phyloP scores from a whole-genome alignment of 2,329 filamentous ascomycete species.

The Zymoseptoria passerinii region DNA sequence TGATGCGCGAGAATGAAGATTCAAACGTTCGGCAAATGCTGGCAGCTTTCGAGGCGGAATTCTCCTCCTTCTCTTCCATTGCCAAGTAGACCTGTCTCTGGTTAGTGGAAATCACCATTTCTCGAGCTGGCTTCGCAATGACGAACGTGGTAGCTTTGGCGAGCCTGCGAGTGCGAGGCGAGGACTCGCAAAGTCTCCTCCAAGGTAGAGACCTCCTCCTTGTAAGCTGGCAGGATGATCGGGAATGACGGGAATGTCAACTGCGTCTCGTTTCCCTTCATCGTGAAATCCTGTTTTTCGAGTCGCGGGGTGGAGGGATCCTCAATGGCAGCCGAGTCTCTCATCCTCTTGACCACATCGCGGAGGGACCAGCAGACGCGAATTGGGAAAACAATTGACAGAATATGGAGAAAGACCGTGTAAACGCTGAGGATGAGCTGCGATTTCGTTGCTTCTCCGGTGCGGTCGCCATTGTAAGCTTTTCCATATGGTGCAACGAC shows the following conservation, averaged over 20 bases:
- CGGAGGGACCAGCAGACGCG: slow-evolving; percentile 55
- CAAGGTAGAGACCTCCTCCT: slow-evolving; percentile 61
- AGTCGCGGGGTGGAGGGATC: slow-evolving; percentile 2
- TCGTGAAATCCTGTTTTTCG: slow-evolving; percentile 2
- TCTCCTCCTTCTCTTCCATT: slow-evolving; percentile 62
- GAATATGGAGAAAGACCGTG: slow-evolving; percentile 54
- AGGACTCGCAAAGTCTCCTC: slow-evolving; percentile 61
- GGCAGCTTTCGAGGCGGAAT: slow-evolving; percentile 54
- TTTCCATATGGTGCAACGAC: slow-evolving; percentile 22
- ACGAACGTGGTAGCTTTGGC: slow-evolving; percentile 61
- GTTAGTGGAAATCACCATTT: slow-evolving; percentile 5
- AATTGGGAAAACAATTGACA: slow-evolving; percentile 56
- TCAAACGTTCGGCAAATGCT: slow-evolving; percentile 54
- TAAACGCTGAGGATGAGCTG: slow-evolving; percentile 40
- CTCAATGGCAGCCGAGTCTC: slow-evolving; percentile 14
- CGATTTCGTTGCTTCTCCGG: slow-evolving; percentile 22
- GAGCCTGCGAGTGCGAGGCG: slow-evolving; percentile 57
- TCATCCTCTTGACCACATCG: slow-evolving; percentile 42
- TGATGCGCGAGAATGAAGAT: slow-evolving; percentile 58
- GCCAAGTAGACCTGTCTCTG: slow-evolving; percentile 55
- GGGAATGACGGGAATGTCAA: slow-evolving; percentile 45
- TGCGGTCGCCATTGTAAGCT: slow-evolving; percentile 16
- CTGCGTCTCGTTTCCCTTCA: slow-evolving; percentile 10
- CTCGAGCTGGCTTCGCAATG: neutral
- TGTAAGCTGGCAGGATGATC: slow-evolving; percentile 66